Conservation (phyloP, 768 basidiomycete genomes). For the Boletus reticuloceps region DNA sequence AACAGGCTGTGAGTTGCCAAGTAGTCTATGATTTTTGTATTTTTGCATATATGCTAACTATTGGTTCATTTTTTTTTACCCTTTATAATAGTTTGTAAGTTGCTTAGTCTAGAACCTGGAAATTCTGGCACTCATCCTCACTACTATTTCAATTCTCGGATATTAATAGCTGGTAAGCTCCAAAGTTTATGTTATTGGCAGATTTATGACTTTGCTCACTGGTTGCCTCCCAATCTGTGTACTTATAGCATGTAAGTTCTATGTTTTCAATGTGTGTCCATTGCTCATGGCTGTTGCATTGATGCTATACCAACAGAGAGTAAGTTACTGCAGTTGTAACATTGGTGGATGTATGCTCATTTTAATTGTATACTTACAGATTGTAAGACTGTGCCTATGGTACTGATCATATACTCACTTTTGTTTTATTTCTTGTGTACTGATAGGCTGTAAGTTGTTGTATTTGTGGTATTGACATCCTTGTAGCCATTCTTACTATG, state of each 20-base stretch:
- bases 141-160: not conserved
- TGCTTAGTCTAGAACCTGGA: too few species aligned
- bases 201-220: too few species aligned
- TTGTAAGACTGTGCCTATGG: not conserved
- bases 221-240: too few species aligned
- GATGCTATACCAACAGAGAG: too few species aligned
- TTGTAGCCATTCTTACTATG: not conserved
- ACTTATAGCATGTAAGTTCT: too few species aligned
- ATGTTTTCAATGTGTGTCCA: too few species aligned
- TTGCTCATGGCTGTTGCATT: too few species aligned
- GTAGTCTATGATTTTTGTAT: not conserved
- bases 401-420: not conserved
- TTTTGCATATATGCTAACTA: not conserved
- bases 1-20: not conserved
- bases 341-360: not conserved
- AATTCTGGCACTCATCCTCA: not conserved
- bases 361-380: not conserved
- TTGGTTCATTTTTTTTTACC: too few species aligned
- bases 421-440: not conserved
- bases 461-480: not conserved
- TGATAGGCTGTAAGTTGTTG: not conserved
- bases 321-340: too few species aligned
- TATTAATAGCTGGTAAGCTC: not conserved
- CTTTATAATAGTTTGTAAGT: too few species aligned
- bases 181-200: too few species aligned